phyloP scores from a whole-genome alignment of 2,329 filamentous ascomycete species.

The Penicillium thymicola region DNA sequence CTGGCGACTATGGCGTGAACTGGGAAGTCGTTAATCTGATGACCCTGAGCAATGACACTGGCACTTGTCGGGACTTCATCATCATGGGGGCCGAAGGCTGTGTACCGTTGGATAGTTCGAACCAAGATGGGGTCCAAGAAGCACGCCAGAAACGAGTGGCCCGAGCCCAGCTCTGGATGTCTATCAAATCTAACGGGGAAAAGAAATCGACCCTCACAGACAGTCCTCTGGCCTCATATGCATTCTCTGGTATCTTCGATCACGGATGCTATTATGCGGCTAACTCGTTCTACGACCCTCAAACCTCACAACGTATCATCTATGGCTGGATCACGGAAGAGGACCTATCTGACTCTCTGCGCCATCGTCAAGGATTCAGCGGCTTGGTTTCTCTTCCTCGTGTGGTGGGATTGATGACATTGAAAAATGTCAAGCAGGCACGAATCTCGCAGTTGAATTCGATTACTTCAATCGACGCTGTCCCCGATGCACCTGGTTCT shows the following conservation, averaged over 20 bases:
- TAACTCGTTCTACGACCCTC: slow-evolving; percentile 49
- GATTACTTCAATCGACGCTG: slow-evolving; percentile 44
- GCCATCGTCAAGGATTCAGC: slow-evolving; percentile 50
- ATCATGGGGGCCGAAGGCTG: slow-evolving; percentile 49
- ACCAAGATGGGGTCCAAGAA: slow-evolving; percentile 1
- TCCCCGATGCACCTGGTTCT: slow-evolving; percentile 16
- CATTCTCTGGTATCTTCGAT: slow-evolving; percentile 48
- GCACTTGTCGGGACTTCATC: slow-evolving; percentile 39
- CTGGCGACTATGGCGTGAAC: slow-evolving; percentile 51
- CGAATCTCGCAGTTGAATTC: slow-evolving; percentile 36
- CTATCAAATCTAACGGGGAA: slow-evolving; percentile 27
- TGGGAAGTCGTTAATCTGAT: slow-evolving; percentile 52
- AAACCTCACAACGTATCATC: slow-evolving; percentile 41
- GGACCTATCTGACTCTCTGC: slow-evolving; percentile 44
- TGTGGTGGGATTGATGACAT: slow-evolving; percentile 41
- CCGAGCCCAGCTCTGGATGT: slow-evolving; percentile 47
- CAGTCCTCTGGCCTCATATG: slow-evolving; percentile 31
- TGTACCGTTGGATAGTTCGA: slow-evolving; percentile 9
- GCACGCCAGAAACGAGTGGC: slow-evolving; percentile 23
- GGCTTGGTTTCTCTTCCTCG: slow-evolving; percentile 49
- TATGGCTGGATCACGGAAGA: slow-evolving; percentile 55
- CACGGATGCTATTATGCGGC: slow-evolving; percentile 51
- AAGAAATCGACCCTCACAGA: background rate
- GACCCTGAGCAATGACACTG: slow-evolving; percentile 36
- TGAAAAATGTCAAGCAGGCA: slow-evolving; percentile 38